Conservation (phyloP, 2,329 filamentous ascomycete species). For the Triangularia setosa region DNA sequence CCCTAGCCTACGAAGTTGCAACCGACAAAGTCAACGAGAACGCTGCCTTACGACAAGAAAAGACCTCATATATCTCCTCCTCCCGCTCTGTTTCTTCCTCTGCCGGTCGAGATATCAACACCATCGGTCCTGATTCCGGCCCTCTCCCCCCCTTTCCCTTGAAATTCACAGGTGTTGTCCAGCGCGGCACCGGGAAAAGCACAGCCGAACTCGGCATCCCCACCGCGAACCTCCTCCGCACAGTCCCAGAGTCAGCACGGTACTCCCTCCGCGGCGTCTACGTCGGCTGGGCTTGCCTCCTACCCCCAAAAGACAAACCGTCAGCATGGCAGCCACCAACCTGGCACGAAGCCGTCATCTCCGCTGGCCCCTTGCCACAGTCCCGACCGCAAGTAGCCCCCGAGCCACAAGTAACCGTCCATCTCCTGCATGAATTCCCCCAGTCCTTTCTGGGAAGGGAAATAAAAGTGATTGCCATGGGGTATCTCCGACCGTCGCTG, state of each 20-base stretch:
- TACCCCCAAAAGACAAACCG: constrained; percentile 31
- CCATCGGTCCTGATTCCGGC: constrained; percentile 46
- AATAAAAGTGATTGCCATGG: constrained; percentile 57
- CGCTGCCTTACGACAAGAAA: constrained; percentile 17
- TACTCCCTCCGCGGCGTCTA: constrained; percentile 58
- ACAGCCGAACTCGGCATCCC: constrained; percentile 43
- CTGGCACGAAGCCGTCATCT: constrained; percentile 60
- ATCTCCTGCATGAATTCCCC: constrained; percentile 51
- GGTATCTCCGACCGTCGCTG: constrained; percentile 47
- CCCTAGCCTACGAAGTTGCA: constrained; percentile 31
- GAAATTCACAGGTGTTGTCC: constrained; percentile 46
- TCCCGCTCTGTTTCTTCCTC: not conserved
- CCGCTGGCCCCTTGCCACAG: constrained; percentile 49
- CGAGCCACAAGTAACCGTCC: constrained; percentile 48
- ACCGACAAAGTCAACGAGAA: constrained; percentile 39
- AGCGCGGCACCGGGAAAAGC: constrained; percentile 41
- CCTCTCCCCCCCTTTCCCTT: constrained; percentile 52
- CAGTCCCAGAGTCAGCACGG: constrained; percentile 47
- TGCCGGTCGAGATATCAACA: not conserved
- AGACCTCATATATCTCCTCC: constrained; percentile 6
- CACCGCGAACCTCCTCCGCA: constrained; percentile 50
- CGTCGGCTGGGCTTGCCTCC: constrained; percentile 55
- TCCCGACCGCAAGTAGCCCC: constrained; percentile 43
- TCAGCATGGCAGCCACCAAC: constrained; percentile 28
- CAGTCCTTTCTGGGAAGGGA: constrained; percentile 39